Percentiles rank a stretch among this genome's conserved stretches.
phyloP scores from a whole-genome alignment of 2,329 filamentous ascomycete species.

The Fusarium sp. region DNA sequence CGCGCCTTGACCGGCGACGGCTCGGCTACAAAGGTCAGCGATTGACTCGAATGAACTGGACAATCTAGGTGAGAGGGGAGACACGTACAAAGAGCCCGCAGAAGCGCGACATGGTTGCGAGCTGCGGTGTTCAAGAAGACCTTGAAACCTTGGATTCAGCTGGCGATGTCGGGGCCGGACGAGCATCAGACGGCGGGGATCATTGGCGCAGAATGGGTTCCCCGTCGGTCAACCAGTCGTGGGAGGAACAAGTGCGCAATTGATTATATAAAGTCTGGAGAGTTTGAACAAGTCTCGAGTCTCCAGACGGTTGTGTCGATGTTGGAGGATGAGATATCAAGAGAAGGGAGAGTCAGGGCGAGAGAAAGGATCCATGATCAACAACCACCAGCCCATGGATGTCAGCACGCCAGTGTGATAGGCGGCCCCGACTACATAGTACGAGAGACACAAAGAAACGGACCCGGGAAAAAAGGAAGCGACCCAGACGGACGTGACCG shows the following conservation, averaged over 20 bases:
- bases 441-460: neutral
- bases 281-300: neutral
- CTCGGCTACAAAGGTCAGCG: slow-evolving; percentile 32
- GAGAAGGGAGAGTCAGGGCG: slow-evolving; percentile 19
- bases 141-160: slow-evolving; percentile 20
- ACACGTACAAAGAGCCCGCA: slow-evolving; percentile 40
- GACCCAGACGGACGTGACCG: slow-evolving; percentile 23
- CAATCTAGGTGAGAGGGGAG: neutral
- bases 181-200: slow-evolving; percentile 27
- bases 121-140: slow-evolving; percentile 10
- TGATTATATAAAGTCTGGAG: neutral
- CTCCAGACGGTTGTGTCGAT: neutral
- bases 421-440: neutral
- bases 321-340: slow-evolving; percentile 9
- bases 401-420: slow-evolving; percentile 43
- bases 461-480: neutral
- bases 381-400: slow-evolving; percentile 19
- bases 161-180: slow-evolving; percentile 29
- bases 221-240: slow-evolving; percentile 16
- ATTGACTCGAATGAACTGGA: neutral
- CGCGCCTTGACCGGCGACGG: slow-evolving; percentile 15
- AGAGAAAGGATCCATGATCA: slow-evolving; percentile 15
- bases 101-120: slow-evolving; percentile 33
- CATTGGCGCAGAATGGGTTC: slow-evolving; percentile 38
- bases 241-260: neutral